These are phyloP conservation scores for Rhododendron vialii DNA, from an alignment of 148 eudicot genomes.

Conservation along the genomic window DNA sequence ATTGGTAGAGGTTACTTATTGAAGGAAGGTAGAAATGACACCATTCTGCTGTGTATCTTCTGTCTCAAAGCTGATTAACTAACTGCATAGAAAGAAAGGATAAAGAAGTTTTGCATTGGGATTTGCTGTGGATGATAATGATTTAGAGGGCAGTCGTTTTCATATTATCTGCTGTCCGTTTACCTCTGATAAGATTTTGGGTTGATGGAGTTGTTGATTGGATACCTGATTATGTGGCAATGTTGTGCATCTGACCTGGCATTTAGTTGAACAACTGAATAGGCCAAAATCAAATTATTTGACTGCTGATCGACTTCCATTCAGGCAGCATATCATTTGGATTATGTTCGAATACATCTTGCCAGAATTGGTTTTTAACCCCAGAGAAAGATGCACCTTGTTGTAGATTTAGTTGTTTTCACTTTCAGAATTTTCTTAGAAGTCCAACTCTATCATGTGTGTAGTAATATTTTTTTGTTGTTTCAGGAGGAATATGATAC, in stretches of 20 bases:
- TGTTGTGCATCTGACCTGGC: not conserved
- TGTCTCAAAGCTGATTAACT: not conserved
- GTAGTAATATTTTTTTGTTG: not conserved
- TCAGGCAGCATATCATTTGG: not conserved
- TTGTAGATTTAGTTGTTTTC: not conserved
- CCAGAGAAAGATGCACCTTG: not conserved
- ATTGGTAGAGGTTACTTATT: not conserved
- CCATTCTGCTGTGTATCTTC: not conserved
- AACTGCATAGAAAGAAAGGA: not conserved
- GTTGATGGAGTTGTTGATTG: not conserved
- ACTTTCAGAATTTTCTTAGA: not conserved
- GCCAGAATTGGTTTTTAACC: not conserved
- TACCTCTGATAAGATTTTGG: not conserved
- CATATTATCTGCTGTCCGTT: not conserved
- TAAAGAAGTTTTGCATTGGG: not conserved
- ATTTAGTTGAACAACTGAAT: not conserved
- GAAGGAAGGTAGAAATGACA: not conserved
- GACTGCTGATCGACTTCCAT: not conserved
- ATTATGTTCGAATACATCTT: not conserved
- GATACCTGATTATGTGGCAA: not conserved
- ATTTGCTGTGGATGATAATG: not conserved
- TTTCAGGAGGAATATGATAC: constrained; percentile 94
- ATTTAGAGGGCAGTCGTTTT: not conserved
- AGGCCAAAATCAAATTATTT: not conserved
- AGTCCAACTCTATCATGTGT: not conserved